phyloP scores from a whole-genome alignment of 1,139 yeast genomes.

The Taphrina wiesneri region DNA sequence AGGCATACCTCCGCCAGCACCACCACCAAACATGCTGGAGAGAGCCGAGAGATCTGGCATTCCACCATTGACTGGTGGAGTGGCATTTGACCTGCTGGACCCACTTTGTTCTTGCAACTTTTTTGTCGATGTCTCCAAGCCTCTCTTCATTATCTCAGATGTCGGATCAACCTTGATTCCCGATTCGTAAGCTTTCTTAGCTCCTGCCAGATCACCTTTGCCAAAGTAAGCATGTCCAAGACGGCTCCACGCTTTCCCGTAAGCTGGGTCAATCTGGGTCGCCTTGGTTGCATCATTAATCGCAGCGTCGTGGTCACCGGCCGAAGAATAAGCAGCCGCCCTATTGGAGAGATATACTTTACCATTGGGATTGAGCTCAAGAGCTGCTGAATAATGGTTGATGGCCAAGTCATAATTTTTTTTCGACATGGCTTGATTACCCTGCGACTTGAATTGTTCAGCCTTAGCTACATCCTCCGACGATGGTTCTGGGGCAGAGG shows the following conservation, averaged over 20 bases:
- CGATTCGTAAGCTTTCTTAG: conserved; percentile 84
- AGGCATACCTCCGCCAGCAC: conserved; percentile 52
- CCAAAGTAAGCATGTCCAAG: conserved; percentile 92
- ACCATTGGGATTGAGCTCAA: conserved; percentile 66
- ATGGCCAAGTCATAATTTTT: conserved; percentile 71
- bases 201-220: conserved; percentile 80
- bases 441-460: conserved; percentile 68
- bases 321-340: conserved; percentile 93
- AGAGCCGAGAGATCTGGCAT: conserved; percentile 60
- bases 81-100: conserved; percentile 39
- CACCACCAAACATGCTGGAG: conserved; percentile 53
- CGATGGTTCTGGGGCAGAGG: conserved; percentile 31
- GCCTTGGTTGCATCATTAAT: conserved; percentile 81
- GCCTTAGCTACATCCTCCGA: conserved; percentile 37
- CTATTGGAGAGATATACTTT: conserved; percentile 89
- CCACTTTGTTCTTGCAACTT: conserved; percentile 65
- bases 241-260: conserved; percentile 92
- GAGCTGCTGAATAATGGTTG: conserved; percentile 77
- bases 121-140: conserved; percentile 88
- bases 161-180: conserved; percentile 89
- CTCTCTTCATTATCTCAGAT: conserved; percentile 88
- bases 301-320: conserved; percentile 72
- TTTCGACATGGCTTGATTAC: conserved; percentile 87
- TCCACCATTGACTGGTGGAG: conserved; percentile 45
- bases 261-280: conserved; percentile 70